Percentiles rank a stretch among this genome's conserved stretches.
Conservation (phyloP, 2,329 filamentous ascomycete species). For the Aspergillus nomiae region DNA sequence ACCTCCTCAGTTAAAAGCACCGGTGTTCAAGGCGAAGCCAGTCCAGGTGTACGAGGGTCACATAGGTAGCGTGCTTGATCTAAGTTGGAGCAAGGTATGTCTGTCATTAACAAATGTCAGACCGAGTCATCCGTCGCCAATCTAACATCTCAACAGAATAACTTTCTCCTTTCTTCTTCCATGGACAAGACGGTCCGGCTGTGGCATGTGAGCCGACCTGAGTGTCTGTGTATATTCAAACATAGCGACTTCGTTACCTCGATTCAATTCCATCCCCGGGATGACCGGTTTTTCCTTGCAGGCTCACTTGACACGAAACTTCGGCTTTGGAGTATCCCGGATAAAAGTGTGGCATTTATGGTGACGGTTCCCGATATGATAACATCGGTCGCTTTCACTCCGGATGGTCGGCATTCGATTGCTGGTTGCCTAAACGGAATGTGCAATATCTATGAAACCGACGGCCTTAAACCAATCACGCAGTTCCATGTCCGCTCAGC, state of each 20-base stretch:
- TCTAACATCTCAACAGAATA: slow-evolving; percentile 61
- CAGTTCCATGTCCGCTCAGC: slow-evolving; percentile 94
- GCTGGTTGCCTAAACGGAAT: slow-evolving; percentile 83
- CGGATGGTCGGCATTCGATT: slow-evolving; percentile 86
- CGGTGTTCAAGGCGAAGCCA: slow-evolving; percentile 82
- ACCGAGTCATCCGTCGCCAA: background rate
- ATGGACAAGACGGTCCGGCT: slow-evolving; percentile 97
- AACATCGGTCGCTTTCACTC: slow-evolving; percentile 90
- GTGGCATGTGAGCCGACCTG: slow-evolving; percentile 83
- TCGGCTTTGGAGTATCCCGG: slow-evolving; percentile 93
- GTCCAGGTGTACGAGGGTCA: slow-evolving; percentile 81
- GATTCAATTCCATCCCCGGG: slow-evolving; percentile 88
- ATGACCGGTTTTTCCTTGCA: slow-evolving; percentile 95
- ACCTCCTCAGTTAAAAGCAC: slow-evolving; percentile 74
- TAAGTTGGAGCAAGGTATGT: slow-evolving; percentile 91
- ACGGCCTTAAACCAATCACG: slow-evolving; percentile 78
- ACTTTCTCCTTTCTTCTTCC: slow-evolving; percentile 90
- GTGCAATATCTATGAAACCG: slow-evolving; percentile 89
- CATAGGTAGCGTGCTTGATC: slow-evolving; percentile 79
- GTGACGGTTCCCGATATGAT: slow-evolving; percentile 81
- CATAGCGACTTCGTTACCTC: slow-evolving; percentile 95
- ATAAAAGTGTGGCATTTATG: slow-evolving; percentile 87
- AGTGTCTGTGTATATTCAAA: slow-evolving; percentile 91
- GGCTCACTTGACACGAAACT: slow-evolving; percentile 88
- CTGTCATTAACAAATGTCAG: background rate